These are phyloP conservation scores for Wickerhamiella musiphila DNA, from an alignment of 805 yeast genomes.

Conservation along the genomic window DNA sequence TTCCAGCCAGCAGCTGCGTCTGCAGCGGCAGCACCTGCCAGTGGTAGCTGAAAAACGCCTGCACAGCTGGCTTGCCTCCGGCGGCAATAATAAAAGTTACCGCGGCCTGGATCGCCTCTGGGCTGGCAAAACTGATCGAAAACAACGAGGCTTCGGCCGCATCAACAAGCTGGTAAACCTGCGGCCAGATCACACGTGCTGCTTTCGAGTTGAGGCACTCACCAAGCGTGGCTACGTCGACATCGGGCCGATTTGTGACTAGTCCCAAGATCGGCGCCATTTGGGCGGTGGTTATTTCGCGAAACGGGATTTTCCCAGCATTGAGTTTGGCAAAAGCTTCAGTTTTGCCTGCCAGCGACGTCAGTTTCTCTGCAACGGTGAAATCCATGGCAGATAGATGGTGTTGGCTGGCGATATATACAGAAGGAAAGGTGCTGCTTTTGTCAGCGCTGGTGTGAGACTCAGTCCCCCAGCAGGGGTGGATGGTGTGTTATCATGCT, in stretches of 20 bases:
- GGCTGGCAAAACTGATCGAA: constrained; percentile 1
- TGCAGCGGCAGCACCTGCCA: constrained; percentile 6
- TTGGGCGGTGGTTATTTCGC: constrained; percentile 6
- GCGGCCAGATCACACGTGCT: constrained; percentile 5
- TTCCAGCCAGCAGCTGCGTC: constrained; percentile 4
- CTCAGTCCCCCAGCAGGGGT: background rate
- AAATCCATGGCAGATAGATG: no score
- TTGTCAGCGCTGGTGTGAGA: background rate
- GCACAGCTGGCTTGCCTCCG: constrained; percentile 5
- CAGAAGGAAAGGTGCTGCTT: background rate
- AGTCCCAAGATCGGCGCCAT: constrained; percentile 7
- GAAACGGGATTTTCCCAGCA: constrained; percentile 5
- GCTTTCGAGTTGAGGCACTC: constrained; percentile 5
- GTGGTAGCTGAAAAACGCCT: constrained; percentile 5
- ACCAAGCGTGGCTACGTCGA: constrained; percentile 5
- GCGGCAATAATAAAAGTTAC: constrained; percentile 3
- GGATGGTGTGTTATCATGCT: no score
- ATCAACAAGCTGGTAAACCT: constrained; percentile 1
- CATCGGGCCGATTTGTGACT: constrained; percentile 8
- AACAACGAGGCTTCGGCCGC: background rate
- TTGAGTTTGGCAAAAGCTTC: constrained; percentile 6
- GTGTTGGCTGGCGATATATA: background rate
- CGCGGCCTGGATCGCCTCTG: constrained; percentile 5
- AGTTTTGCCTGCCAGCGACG: constrained; percentile 8
- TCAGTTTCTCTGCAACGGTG: constrained; percentile 8